Evolutionary conservation across 768 basidiomycete genomes (phyloP), one percentile per base, ranked within the genome.

Genomic region (Leccinum ochraceum): DNA sequence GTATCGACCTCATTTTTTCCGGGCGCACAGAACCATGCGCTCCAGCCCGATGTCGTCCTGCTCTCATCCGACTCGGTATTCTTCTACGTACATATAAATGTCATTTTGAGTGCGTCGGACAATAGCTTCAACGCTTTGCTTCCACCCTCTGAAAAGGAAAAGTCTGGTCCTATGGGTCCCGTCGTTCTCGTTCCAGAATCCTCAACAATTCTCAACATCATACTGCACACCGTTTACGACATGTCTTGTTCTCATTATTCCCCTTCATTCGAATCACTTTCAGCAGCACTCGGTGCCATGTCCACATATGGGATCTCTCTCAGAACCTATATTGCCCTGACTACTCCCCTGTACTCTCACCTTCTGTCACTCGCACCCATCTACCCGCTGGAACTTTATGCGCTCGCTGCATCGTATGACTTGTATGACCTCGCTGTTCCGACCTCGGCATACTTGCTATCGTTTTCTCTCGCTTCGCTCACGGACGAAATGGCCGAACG

Each of bases 1-100:
- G 85, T 94, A 37, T 92, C 90, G 16, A 94, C 92, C 28, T 90
- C 90, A 0, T 94, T 93, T 75, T 87, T 83, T 67, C 90, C 91
- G 3, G 85, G 83, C 39, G 85, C 88, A 3, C 82, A 85, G 60
- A 81, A 82, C 61, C 78, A 83, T 37, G 66, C 81, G 0, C 70
- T 80, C n/a, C 78, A 80, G 1, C 84, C 88, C 1, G 88, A 94
- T 69, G 65, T 85, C 49, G 79, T 88, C 65, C 75, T 92, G 54
- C 76, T 92, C 57, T 86, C 90, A 3, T 80, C 85, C 30, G 92
- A 94, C 68, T 81, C 83, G 17, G 90, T 94, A 44, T 91, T 92
- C 74, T 94, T 94, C 80, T 93, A 93, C 68, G 87, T 87, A 6
- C 90, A 93, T 71, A 76, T 79, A 0, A 76, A 83, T 48, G 66